Conservation (phyloP, 305 asterid species). For the Fraxinus angustifolia region DNA sequence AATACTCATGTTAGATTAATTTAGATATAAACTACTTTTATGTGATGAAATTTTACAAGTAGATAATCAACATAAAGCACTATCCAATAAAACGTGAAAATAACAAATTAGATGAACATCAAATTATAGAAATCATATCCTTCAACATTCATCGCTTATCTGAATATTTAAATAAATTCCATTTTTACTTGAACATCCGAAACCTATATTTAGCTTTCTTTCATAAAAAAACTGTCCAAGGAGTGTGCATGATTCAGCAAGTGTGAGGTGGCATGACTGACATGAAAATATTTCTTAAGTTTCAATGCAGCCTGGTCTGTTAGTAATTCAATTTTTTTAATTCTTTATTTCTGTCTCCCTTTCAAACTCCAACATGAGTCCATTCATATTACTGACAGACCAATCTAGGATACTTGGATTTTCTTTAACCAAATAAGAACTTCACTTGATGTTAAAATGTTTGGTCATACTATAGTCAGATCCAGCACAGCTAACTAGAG, state of each 20-base stretch:
- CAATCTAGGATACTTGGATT: neutral
- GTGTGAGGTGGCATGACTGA: neutral
- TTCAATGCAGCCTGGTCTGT: neutral
- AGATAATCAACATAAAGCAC: neutral
- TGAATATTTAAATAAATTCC: neutral
- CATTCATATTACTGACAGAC: neutral
- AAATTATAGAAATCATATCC: neutral
- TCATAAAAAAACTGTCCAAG: neutral
- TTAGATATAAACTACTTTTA: neutral
- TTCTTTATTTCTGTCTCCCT: neutral
- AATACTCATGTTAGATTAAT: neutral
- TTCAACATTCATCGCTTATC: neutral
- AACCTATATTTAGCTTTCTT: neutral
- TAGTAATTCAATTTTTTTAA: neutral
- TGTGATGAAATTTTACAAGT: neutral
- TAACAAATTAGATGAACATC: neutral
- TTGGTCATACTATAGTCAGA: neutral
- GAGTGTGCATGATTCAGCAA: neutral
- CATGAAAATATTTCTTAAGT: neutral
- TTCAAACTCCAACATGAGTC: neutral
- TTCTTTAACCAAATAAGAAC: neutral
- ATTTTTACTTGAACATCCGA: neutral
- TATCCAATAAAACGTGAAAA: neutral
- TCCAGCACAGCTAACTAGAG: neutral
- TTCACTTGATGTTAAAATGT: conserved; percentile 1